phyloP scores from a whole-genome alignment of 2,329 filamentous ascomycete genomes.

The Arthroderma sp. region DNA sequence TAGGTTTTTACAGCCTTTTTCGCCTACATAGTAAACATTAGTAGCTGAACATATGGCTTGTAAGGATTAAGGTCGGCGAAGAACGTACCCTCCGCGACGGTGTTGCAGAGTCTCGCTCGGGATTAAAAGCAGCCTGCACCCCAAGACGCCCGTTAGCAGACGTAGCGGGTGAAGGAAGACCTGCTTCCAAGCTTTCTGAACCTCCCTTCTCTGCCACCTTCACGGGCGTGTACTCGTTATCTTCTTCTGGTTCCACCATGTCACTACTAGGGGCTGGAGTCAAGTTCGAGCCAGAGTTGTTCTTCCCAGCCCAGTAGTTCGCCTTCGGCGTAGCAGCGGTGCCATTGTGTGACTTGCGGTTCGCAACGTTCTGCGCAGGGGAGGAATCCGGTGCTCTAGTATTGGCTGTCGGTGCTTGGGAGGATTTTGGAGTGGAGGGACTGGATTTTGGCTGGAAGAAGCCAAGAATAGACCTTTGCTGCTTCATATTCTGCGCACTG shows the following conservation, averaged over 20 bases:
- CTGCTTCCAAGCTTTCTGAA: constrained; percentile 41
- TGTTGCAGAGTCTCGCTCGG: constrained; percentile 45
- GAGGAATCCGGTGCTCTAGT: constrained; percentile 6
- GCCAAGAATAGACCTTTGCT: constrained; percentile 59
- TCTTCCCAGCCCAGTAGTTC: not conserved
- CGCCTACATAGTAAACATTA: constrained; percentile 26
- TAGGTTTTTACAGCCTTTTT: constrained; percentile 60
- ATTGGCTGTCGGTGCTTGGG: constrained; percentile 12
- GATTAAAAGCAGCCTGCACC: constrained; percentile 31
- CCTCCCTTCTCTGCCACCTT: constrained; percentile 20
- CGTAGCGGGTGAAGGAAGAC: constrained; percentile 30
- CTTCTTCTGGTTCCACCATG: constrained; percentile 53
- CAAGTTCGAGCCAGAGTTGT: constrained; percentile 30
- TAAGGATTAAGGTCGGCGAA: not conserved
- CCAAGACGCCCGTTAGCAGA: constrained; percentile 29
- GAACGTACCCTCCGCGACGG: constrained; percentile 61
- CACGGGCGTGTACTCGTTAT: constrained; percentile 32
- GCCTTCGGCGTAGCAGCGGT: constrained; percentile 8
- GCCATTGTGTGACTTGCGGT: not conserved
- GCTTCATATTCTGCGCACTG: constrained; percentile 38
- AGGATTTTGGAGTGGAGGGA: constrained; percentile 28
- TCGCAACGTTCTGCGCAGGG: constrained; percentile 3
- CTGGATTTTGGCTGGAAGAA: constrained; percentile 55
- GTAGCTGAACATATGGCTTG: not conserved
- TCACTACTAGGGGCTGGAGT: constrained; percentile 77